Evolutionary conservation across 805 yeast genomes (phyloP), one percentile per base, ranked within the genome.

Genomic region (Cyberlindnera misumaiensis): DNA sequence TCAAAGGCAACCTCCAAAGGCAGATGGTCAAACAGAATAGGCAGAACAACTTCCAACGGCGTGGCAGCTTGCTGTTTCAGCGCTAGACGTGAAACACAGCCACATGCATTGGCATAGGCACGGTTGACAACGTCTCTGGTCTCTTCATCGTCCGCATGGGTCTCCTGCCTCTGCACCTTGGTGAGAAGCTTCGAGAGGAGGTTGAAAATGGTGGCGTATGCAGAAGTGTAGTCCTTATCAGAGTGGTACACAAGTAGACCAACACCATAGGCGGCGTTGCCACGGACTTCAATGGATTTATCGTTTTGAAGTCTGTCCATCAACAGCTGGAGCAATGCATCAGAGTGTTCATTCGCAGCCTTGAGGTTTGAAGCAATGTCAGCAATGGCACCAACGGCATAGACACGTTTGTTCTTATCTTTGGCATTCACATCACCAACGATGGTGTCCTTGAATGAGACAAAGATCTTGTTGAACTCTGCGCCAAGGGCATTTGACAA

Each of bases 211-310:
- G 76, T 68, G 46, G 78, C 80, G 64, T 80, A 90, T 33, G 75
- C 66, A 28, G 79, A 61, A 29, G 83, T 65, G 47, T 81, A 71
- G 46, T 53, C 43, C 16, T 46, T 49, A 13, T 60, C 44, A 22
- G 80, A 67, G 41, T 72, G 52, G 52, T 70, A 67, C 34, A 73
- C 60, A 44, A 88, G 63, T 44, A 88, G 63, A 52, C 98, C 98
- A 49, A 85, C 78, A 69, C 97, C 98, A 60, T 87, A 93, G 13
- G 97, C 96, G 37, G 97, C 90, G 52, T 88, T 85, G 52, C 96
- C 89, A 64, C 90, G 83, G 42, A 87, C 97, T 57, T 87, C 95
- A 46, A 84, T 68, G 12, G 93, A 82, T 54, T 77, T 77, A 58
- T 83, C 88, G 55, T 78, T 77, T 40, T 82, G 72, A 44, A 90